Evolutionary conservation across 768 basidiomycete species (phyloP), one percentile per base, ranked within the genome.

Genomic region (Termitomyces sp.): DNA sequence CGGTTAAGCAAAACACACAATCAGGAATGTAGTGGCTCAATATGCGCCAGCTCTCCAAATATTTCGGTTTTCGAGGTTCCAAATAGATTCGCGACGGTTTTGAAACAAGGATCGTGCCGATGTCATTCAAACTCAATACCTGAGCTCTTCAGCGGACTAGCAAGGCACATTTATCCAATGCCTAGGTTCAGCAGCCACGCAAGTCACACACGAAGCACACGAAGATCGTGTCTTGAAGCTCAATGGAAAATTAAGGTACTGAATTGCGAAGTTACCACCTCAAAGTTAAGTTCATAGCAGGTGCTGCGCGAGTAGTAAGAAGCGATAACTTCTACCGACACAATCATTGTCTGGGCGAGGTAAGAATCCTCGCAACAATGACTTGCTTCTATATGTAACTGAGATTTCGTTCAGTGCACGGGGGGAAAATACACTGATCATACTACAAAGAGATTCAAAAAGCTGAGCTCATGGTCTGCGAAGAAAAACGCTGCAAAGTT

Each of bases 401-500:
- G 36, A 10, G 36, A 5, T 28, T 36, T 55, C n/a, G 54, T 24
- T 9, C 20, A 22, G 14, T 10, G 33, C n/a, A n/a, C 18, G 36
- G 7, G 33, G 33, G 14, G 2, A 54, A 35, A 16, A 38, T 26
- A 24, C 43, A 24, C 41, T 45, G 32, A 16, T 32, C 18, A 9
- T 44, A 43, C 7, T 18, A 7, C 20, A 16, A 10, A 16, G 41
- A 35, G 10, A 9, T 20, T 52, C 30, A 58, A 7, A 52, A 46
- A 9, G 60, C 11, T 11, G 55, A 48, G 5, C 56, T 36, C 0
- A 60, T 55, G 18, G 53, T 52, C 64, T 67, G 71, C 7, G 72
- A 73, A 41, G 77, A 73, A 64, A 88, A 84, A 26, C 81, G 79
- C 62, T 82, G 79, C 50, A 88, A 71, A 55, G 85, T 72, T 57